Percentiles rank a stretch among this genome's conserved stretches.
Evolutionary conservation across 371 early-diverging fungal species (phyloP).

Genomic region (Batkoa obscura): DNA sequence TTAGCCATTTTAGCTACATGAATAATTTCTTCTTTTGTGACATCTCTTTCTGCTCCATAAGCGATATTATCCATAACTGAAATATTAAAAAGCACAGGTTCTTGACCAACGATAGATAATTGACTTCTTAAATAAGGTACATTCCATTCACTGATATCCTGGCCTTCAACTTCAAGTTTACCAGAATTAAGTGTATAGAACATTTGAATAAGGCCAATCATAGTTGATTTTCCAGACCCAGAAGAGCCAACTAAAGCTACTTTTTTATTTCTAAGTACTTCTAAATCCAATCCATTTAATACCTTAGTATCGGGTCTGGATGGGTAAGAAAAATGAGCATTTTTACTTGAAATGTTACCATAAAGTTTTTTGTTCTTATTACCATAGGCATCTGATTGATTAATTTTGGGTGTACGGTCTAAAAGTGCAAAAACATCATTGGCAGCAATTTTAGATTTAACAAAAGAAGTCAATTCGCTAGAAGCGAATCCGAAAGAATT

Average conservation of each 20-base stretch:
- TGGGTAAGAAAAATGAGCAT: constrained; percentile 51
- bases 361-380: constrained; percentile 16
- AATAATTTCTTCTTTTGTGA: constrained; percentile 21
- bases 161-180: not conserved
- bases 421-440: constrained; percentile 50
- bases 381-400: constrained; percentile 39
- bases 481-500: constrained; percentile 24
- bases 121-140: constrained; percentile 25
- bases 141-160: constrained; percentile 19
- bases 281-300: constrained; percentile 33
- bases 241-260: constrained; percentile 45
- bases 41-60: constrained; percentile 21
- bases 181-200: constrained; percentile 6
- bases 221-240: constrained; percentile 46
- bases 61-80: constrained; percentile 57
- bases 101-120: constrained; percentile 63
- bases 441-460: constrained; percentile 43
- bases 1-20: constrained; percentile 23
- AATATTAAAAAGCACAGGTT: constrained; percentile 55
- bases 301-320: constrained; percentile 35
- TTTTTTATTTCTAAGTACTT: constrained; percentile 10
- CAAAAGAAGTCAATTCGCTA: constrained; percentile 21
- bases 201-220: constrained; percentile 27
- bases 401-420: constrained; percentile 19
- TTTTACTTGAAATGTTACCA: constrained; percentile 48